phyloP scores from a whole-genome alignment of 495 filamentous ascomycete genomes.

The Penicillium herquei region DNA sequence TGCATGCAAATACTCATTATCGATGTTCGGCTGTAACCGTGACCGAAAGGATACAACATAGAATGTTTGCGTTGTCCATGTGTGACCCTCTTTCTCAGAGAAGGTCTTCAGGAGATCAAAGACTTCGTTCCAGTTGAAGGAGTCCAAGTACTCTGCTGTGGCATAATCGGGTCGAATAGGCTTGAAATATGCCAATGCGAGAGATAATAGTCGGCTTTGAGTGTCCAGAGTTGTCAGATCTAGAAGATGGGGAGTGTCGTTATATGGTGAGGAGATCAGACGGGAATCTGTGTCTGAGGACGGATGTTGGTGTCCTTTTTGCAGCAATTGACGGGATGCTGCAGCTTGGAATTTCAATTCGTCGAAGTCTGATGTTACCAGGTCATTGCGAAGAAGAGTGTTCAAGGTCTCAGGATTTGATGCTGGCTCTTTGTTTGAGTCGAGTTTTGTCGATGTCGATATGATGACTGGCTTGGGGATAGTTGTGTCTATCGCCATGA shows the following conservation, averaged over 20 bases:
- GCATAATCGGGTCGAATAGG: constrained; percentile 70
- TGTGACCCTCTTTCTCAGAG: constrained; percentile 40
- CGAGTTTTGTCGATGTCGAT: constrained; percentile 1
- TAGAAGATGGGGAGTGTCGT: constrained; percentile 63
- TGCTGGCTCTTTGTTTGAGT: background rate
- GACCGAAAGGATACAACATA: constrained; percentile 85
- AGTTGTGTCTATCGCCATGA: constrained; percentile 14
- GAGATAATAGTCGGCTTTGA: constrained; percentile 66
- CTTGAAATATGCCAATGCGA: constrained; percentile 62
- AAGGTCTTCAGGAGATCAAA: constrained; percentile 50
- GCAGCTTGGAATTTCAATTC: constrained; percentile 36
- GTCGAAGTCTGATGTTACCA: constrained; percentile 34
- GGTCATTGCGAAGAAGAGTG: constrained; percentile 28
- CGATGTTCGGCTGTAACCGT: constrained; percentile 57
- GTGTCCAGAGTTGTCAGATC: constrained; percentile 62
- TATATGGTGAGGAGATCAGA: constrained; percentile 74
- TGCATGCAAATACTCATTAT: constrained; percentile 58
- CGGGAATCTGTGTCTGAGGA: constrained; percentile 18
- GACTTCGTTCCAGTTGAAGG: constrained; percentile 75
- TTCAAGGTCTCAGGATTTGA: constrained; percentile 1
- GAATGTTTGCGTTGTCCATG: constrained; percentile 65
- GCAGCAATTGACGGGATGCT: constrained; percentile 29
- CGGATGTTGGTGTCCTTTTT: constrained; percentile 1
- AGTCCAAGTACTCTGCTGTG: constrained; percentile 66
- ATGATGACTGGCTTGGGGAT: background rate